Base-by-base conservation (phyloP, 805 yeast species). In the Hanseniaspora pseudoguilliermondii region DNA sequence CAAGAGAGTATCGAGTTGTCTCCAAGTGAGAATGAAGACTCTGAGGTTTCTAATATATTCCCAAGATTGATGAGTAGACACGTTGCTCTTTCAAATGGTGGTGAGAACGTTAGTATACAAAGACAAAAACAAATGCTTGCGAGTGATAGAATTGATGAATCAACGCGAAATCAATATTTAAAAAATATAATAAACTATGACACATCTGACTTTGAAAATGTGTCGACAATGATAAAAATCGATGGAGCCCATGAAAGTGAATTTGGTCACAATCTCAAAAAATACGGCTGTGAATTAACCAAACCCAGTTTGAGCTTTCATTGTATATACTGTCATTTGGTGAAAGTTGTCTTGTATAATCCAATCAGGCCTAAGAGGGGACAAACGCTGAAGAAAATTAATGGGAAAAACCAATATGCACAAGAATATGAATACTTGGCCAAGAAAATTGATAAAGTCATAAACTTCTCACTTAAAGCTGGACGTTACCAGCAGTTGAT, bases 321-420 rank as follows among this genome's bases (percentile, higher is more conserved):
- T 25, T 52, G 55, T 38, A 21, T 44, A 18, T 52, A 52, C 23
- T 52, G 55, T 29, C 55, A 52, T 42, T 36, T 52, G 21, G 11
- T 52, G 16, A 52, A 38, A 44, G 55, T 52, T 6, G 16, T 52
- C 10, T 16, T 52, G 13, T 52, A 52, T 18, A 49, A 52, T 27
- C 55, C 55, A 8, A 23, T 25, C 1, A 44, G 43, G 38, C 23
- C 27, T 18, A 52, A 44, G n/a, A 42, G 21, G 3, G n/a, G 36
- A 11, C 36, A 44, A 27, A 18, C 36, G 3, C 13, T 16, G 10
- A 51, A 43, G 20, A 7, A 27, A 16, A 27, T 43, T 8, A 52
- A 35, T 13, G 55, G 49, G 2, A 20, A 36, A 16, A 52, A 52
- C n/a, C 44, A 52, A 29, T 52, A 52, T 16, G 29, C 49, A 13